These are phyloP conservation scores for Aspergillus sergii DNA, from an alignment of 2,329 filamentous ascomycete genomes.

Conservation along the genomic window DNA sequence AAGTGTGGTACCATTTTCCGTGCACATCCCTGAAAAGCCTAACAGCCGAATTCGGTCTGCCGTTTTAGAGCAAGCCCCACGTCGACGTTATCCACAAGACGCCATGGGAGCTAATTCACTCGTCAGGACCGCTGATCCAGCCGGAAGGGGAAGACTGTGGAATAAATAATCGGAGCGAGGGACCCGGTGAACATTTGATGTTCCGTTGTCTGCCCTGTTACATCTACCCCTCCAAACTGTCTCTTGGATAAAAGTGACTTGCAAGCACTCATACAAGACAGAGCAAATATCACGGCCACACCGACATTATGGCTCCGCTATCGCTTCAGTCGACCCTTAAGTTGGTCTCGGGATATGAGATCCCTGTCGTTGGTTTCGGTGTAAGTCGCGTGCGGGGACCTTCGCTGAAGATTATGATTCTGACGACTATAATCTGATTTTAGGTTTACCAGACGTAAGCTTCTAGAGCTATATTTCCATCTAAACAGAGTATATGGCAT, in stretches of 20 bases:
- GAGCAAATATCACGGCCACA: neutral
- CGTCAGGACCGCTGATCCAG: neutral
- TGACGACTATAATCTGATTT: neutral
- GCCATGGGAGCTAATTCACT: neutral
- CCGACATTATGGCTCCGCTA: conserved; percentile 26
- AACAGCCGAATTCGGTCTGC: conserved; percentile 1
- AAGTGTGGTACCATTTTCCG: neutral
- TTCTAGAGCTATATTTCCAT: neutral
- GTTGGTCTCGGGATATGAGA: conserved; percentile 43
- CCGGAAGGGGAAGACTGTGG: neutral
- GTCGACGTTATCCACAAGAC: conserved; percentile 8
- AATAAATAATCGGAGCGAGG: neutral
- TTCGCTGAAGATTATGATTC: neutral
- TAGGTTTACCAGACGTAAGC: conserved; percentile 46
- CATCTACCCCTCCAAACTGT: neutral
- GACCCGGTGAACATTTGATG: neutral
- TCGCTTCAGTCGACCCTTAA: conserved; percentile 41
- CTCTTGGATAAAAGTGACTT: neutral
- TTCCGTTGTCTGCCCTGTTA: neutral
- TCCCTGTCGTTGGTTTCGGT: conserved; percentile 45
- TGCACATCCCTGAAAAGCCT: neutral
- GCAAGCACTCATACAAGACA: neutral
- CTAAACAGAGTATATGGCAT: neutral
- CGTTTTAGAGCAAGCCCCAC: conserved; percentile 2
- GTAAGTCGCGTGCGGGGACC: conserved; percentile 29